These are phyloP conservation scores for Dactylellina sp. DNA, from an alignment of 2,329 filamentous ascomycete genomes.

Conservation along the genomic window DNA sequence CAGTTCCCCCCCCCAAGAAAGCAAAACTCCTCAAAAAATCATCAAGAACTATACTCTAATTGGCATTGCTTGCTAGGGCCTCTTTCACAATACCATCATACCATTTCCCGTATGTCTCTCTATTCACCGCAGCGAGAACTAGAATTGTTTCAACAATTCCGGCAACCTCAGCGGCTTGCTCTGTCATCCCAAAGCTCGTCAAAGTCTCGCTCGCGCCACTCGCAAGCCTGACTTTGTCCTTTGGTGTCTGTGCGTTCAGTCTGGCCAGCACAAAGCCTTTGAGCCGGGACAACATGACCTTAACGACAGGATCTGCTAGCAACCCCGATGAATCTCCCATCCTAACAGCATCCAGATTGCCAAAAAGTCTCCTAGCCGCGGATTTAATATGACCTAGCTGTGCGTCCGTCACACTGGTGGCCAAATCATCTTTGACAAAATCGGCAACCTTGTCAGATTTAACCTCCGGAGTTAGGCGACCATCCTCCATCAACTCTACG, in stretches of 20 bases:
- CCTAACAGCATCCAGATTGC: constrained; percentile 50
- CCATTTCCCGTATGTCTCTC: constrained; percentile 57
- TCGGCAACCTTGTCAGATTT: constrained; percentile 31
- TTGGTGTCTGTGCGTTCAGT: constrained; percentile 58
- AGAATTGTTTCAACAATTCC: constrained; percentile 55
- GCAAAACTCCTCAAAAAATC: constrained; percentile 21
- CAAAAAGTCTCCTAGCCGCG: constrained; percentile 52
- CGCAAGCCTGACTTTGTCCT: constrained; percentile 59
- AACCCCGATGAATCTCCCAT: constrained; percentile 49
- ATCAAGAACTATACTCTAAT: constrained; percentile 13
- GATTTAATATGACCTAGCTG: constrained; percentile 58
- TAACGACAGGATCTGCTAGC: constrained; percentile 58
- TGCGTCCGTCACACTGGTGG: constrained; percentile 40
- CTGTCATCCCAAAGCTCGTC: constrained; percentile 59
- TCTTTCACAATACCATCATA: constrained; percentile 57
- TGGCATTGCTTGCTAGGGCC: constrained; percentile 16
- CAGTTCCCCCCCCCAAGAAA: constrained; percentile 23
- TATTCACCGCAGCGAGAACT: constrained; percentile 55
- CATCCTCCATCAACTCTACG: constrained; percentile 34
- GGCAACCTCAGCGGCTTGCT: constrained; percentile 59
- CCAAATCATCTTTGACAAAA: constrained; percentile 38
- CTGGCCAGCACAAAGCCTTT: constrained; percentile 57
- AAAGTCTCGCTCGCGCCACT: constrained; percentile 58
- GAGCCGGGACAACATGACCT: constrained; percentile 58
- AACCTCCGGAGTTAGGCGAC: constrained; percentile 17